phyloP scores from a whole-genome alignment of 805 yeast genomes.

The Yarrowia sp. region DNA sequence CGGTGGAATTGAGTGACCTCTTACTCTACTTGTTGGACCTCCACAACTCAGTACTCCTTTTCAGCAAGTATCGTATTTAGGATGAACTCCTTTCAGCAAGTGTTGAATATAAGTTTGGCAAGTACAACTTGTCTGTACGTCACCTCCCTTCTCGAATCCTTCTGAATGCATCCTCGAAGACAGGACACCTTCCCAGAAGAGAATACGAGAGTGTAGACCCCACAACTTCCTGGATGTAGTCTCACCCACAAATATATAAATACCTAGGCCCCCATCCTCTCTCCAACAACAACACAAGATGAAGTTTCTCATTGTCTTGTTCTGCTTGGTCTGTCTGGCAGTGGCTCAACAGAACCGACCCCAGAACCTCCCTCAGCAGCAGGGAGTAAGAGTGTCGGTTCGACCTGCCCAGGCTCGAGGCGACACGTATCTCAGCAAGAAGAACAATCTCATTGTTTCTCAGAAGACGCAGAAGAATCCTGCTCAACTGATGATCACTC shows the following conservation, averaged over 20 bases:
- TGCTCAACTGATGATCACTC: neutral
- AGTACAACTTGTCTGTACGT: no score
- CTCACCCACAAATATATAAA: no score
- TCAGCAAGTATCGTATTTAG: no score
- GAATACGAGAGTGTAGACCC: neutral
- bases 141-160: neutral
- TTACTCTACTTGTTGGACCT: no score
- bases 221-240: neutral
- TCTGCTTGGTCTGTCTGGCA: neutral
- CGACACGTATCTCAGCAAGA: neutral
- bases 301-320: constrained; percentile 1
- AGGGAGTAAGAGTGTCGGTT: neutral
- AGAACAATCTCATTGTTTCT: constrained; percentile 4
- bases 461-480: constrained; percentile 1
- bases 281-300: neutral
- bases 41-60: no score
- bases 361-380: neutral
- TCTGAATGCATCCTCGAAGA: no score
- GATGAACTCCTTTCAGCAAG: no score
- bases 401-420: neutral
- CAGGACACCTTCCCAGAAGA: neutral
- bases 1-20: no score
- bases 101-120: no score
- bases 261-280: neutral
- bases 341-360: neutral